phyloP scores from a whole-genome alignment of 2,329 filamentous ascomycete genomes.

The Periconia sp. region DNA sequence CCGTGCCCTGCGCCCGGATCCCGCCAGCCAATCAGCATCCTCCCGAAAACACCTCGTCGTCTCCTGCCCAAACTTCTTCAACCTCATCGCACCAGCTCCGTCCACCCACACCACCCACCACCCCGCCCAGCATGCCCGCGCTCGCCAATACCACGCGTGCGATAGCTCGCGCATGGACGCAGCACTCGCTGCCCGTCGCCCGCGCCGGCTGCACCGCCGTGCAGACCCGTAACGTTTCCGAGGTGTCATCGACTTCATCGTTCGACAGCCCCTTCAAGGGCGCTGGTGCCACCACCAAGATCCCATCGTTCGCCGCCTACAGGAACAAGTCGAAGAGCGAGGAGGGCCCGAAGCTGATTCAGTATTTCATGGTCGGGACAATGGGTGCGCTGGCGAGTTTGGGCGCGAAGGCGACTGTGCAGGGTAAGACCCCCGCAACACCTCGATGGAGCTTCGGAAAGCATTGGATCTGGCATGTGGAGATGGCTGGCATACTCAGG shows the following conservation, averaged over 20 bases:
- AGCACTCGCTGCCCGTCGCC: constrained; percentile 54
- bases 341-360: constrained; percentile 82
- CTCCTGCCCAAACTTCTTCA: constrained; percentile 13
- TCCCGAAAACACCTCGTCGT: constrained; percentile 16
- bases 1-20: too few relatives aligned
- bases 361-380: constrained; percentile 98
- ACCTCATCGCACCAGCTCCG: constrained; percentile 22
- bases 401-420: constrained; percentile 96
- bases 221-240: constrained; percentile 52
- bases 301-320: constrained; percentile 92
- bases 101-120: constrained; percentile 22
- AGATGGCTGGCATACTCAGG: constrained; percentile 5
- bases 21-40: constrained; percentile 25
- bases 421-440: constrained; percentile 69
- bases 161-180: constrained; percentile 55
- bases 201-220: constrained; percentile 52
- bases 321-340: constrained; percentile 69
- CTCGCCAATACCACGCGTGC: constrained; percentile 54
- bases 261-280: constrained; percentile 64
- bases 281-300: constrained; percentile 63
- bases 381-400: constrained; percentile 91
- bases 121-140: constrained; percentile 55
- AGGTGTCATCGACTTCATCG: constrained; percentile 47
- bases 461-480: constrained; percentile 6
- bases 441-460: constrained; percentile 13